Base-by-base conservation (phyloP, 192 early-diverging fungal genomes). In the Geosiphon pyriformis region DNA sequence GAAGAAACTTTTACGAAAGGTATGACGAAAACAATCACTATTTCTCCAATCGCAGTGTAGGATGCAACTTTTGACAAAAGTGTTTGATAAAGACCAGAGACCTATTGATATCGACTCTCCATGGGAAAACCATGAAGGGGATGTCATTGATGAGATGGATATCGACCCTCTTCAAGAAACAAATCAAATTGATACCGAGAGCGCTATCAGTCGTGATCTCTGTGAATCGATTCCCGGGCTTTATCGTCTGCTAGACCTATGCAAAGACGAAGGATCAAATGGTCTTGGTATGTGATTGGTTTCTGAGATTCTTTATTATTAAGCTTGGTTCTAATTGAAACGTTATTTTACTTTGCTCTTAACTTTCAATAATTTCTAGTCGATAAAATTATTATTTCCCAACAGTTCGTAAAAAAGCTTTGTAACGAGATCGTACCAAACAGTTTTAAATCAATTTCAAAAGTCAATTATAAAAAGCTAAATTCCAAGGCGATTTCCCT, bases 401-500 rank as follows among this genome's bases (percentile, higher is more conserved):
- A 54, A 17, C 18, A 66, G 55, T 23, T 25, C 17, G 4, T 66
- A 23, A 20, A 66, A 56, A n/a, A 37, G 12, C 33, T 66, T 56
- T 66, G 64, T 48, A 53, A 66, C 47, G 33, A 66, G 11, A 26
- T 66, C 11, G 53, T 56, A 18, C 64, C 64, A 17, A 56, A 56
- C 29, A 66, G 64, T 37, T 66, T 32, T 30, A 54, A 47, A 48
- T 66, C 64, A 3, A 47, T 66, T 46, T 66, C 64, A 22, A 56
- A 66, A 17, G 55, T 66, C 25, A n/a, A 51, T 25, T 66, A 34
- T 46, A n/a, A 54, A 42, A 30, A 66, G 22, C 37, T 66, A 25
- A 56, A 54, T 22, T 37, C 22, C 2, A 25, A 22, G 6, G 10
- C 10, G 20, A 22, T 66, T 17, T 33, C 15, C 2, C 64, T 66